Conservation (phyloP, 148 eudicot species). For the Fagopyrum homotropicum region DNA sequence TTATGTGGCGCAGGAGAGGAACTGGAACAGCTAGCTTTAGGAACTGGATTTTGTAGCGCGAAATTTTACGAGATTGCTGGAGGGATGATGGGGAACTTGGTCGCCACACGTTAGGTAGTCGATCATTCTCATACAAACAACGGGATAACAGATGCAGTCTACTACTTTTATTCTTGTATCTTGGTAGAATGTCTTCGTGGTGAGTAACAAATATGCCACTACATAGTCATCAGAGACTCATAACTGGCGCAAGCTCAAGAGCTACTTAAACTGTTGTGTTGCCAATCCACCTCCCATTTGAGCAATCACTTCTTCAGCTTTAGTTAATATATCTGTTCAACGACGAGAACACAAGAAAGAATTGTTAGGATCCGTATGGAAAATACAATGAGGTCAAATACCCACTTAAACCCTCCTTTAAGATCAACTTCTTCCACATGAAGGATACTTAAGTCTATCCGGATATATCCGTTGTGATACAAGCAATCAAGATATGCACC, state of each 20-base stretch:
- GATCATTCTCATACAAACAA: neutral
- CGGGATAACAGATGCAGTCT: neutral
- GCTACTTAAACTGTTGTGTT: conserved; percentile 1
- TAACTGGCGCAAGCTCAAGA: neutral
- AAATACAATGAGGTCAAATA: neutral
- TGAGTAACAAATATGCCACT: neutral
- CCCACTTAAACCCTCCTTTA: neutral
- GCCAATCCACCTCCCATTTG: conserved; percentile 39
- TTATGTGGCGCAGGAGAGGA: conserved; percentile 50
- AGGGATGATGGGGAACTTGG: conserved; percentile 86
- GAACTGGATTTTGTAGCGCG: conserved; percentile 59
- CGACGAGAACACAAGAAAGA: conserved; percentile 4
- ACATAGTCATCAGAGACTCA: neutral
- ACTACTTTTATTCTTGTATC: neutral
- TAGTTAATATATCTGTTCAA: conserved; percentile 50
- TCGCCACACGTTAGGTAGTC: conserved; percentile 43
- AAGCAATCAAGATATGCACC: neutral
- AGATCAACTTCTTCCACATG: neutral
- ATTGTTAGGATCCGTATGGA: neutral
- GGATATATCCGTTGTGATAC: neutral
- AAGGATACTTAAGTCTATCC: neutral
- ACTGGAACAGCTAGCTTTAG: conserved; percentile 68
- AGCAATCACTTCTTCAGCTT: conserved; percentile 56
- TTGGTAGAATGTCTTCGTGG: neutral
- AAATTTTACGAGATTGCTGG: conserved; percentile 65